phyloP scores from a whole-genome alignment of 2,329 filamentous ascomycete species.

The Sporothrix luriei region DNA sequence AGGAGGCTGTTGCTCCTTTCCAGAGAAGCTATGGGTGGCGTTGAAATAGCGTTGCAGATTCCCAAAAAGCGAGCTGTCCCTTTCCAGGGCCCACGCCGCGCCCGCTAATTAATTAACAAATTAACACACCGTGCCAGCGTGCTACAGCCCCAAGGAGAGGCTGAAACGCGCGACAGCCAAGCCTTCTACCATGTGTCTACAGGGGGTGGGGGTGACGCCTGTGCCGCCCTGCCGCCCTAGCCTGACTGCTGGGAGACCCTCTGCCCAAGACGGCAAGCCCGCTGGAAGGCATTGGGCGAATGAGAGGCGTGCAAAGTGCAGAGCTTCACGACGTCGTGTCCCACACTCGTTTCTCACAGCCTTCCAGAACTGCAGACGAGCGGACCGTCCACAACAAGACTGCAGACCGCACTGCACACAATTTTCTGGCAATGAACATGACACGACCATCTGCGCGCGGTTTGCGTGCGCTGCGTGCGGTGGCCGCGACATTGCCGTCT shows the following conservation, averaged over 20 bases:
- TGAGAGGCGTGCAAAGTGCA: slow-evolving; percentile 3
- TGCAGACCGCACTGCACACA: background rate
- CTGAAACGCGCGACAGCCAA: background rate
- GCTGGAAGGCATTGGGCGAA: background rate
- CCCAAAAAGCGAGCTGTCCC: slow-evolving; percentile 24
- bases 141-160: background rate
- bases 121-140: background rate
- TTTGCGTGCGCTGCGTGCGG: background rate
- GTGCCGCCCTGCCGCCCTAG: background rate
- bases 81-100: slow-evolving; percentile 14
- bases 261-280: slow-evolving; percentile 7
- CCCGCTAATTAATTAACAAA: background rate
- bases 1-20: background rate
- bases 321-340: background rate
- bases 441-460: background rate
- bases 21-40: slow-evolving; percentile 7
- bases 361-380: background rate
- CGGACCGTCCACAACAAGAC: background rate
- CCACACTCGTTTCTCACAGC: background rate
- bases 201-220: background rate
- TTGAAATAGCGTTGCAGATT: slow-evolving; percentile 10
- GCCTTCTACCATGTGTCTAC: background rate
- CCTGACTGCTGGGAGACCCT: background rate
- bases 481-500: background rate
- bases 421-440: background rate